Conservation (phyloP, 116 monocot genomes). For the Iris pallida region DNA sequence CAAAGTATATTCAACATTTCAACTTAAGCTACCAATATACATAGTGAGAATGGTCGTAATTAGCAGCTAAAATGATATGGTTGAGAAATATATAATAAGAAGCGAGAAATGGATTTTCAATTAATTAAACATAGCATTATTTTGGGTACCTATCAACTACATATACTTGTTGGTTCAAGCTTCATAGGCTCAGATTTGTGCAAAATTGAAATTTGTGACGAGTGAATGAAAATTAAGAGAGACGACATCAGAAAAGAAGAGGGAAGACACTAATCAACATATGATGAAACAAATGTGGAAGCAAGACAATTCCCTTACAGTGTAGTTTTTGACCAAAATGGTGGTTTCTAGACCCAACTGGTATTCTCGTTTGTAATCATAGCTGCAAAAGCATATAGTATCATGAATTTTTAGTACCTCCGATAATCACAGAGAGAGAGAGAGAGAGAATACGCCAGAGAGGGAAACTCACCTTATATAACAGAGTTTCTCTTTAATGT, state of each 20-base stretch:
- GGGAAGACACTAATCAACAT: not conserved
- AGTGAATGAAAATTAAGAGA: too few relatives aligned
- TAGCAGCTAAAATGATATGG: not conserved
- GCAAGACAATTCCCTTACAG: constrained; percentile 46
- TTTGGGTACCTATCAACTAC: not conserved
- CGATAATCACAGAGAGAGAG: too few relatives aligned
- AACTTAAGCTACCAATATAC: too few relatives aligned
- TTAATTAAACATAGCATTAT: not conserved
- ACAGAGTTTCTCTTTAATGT: constrained; percentile 93
- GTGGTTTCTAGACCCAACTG: constrained; percentile 88
- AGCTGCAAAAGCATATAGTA: constrained; percentile 37
- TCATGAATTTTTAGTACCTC: too few relatives aligned
- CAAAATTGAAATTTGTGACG: too few relatives aligned
- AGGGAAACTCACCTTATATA: constrained; percentile 61
- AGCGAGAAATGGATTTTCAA: not conserved
- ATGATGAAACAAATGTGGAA: not conserved
- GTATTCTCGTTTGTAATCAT: constrained; percentile 92
- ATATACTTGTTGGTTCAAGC: constrained; percentile 8
- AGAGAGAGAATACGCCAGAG: not conserved
- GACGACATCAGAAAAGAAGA: constrained; percentile 7
- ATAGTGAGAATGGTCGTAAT: too few relatives aligned
- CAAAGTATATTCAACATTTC: too few relatives aligned
- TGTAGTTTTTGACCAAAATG: constrained; percentile 89
- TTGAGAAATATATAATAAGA: not conserved
- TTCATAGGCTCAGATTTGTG: too few relatives aligned